These are phyloP conservation scores for Rhizomucor pusillus DNA, from an alignment of 371 early-diverging fungal species.

Conservation along the genomic window DNA sequence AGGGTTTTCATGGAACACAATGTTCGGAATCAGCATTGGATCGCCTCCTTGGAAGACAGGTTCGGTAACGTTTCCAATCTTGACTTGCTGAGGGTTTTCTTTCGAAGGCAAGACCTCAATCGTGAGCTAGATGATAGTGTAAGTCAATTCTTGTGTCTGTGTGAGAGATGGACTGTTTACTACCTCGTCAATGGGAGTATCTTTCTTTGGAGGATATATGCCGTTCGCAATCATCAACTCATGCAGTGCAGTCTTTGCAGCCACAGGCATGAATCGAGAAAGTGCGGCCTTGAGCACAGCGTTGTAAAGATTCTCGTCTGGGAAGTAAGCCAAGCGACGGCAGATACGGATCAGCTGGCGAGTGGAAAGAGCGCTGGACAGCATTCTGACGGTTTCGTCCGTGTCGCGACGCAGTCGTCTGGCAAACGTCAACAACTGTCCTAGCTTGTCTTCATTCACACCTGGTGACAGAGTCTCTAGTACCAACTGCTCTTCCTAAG, in stretches of 20 bases:
- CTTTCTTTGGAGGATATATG: constrained; percentile 49
- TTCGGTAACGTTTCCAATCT: constrained; percentile 57
- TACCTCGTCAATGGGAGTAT: constrained; percentile 34
- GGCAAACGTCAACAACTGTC: constrained; percentile 61
- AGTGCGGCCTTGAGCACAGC: constrained; percentile 74
- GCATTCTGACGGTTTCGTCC: constrained; percentile 63
- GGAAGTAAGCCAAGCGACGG: constrained; percentile 67
- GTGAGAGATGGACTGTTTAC: background rate
- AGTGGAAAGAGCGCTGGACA: constrained; percentile 68
- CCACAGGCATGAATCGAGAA: constrained; percentile 72
- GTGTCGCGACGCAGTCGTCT: constrained; percentile 61
- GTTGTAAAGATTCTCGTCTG: constrained; percentile 65
- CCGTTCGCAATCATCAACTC: constrained; percentile 59
- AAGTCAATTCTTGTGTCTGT: background rate
- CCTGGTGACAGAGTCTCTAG: constrained; percentile 63
- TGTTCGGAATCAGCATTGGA: constrained; percentile 67
- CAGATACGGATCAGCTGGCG: constrained; percentile 79
- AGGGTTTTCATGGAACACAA: constrained; percentile 77
- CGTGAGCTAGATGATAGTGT: constrained; percentile 22
- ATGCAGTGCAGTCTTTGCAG: constrained; percentile 69
- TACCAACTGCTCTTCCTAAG: constrained; percentile 62
- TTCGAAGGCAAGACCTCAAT: constrained; percentile 60
- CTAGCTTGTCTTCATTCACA: constrained; percentile 54
- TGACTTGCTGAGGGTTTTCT: constrained; percentile 45
- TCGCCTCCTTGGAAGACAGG: constrained; percentile 58